A percentile compares a stretch with the other conserved stretches of the same genome.
Conservation (phyloP, 768 basidiomycete genomes). For the Boletus subcaerulescens region DNA sequence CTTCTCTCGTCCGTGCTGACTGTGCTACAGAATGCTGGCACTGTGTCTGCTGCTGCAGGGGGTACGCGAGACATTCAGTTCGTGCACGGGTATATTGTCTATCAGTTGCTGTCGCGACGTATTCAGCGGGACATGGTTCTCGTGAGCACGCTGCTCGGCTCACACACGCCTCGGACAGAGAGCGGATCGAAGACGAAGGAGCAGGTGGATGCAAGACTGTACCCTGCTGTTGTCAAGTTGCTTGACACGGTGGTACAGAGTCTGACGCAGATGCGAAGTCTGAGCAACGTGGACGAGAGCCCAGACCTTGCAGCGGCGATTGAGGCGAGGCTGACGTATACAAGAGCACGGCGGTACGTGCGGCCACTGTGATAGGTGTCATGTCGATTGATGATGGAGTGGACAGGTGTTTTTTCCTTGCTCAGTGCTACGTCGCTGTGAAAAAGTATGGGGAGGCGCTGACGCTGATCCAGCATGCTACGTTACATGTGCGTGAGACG, state of each 20-base stretch:
- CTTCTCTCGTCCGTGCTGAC: not conserved
- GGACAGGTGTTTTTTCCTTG: conserved; percentile 68
- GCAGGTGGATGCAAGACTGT: conserved; percentile 68
- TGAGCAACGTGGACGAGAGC: conserved; percentile 86
- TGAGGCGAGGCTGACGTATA: conserved; percentile 71
- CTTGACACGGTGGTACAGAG: conserved; percentile 85
- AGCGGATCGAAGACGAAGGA: conserved; percentile 35
- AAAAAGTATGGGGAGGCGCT: conserved; percentile 75
- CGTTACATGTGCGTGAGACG: conserved; percentile 73
- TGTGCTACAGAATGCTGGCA: conserved; percentile 40
- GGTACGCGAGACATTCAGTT: conserved; percentile 75
- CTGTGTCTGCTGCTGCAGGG: conserved; percentile 35
- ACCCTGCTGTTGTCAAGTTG: conserved; percentile 84
- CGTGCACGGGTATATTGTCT: conserved; percentile 83
- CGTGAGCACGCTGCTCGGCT: conserved; percentile 58
- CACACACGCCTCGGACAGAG: conserved; percentile 33
- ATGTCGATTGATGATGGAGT: conserved; percentile 8
- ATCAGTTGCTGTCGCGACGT: conserved; percentile 82
- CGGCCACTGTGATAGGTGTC: not conserved
- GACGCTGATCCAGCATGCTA: conserved; percentile 65
- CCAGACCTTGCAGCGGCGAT: conserved; percentile 77
- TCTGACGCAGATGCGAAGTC: conserved; percentile 75
- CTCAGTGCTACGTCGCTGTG: conserved; percentile 66
- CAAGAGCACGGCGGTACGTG: conserved; percentile 68
- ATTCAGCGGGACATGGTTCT: conserved; percentile 88